These are phyloP conservation scores for Aspergillus alliaceus DNA, from an alignment of 2,329 filamentous ascomycete species.

Conservation along the genomic window DNA sequence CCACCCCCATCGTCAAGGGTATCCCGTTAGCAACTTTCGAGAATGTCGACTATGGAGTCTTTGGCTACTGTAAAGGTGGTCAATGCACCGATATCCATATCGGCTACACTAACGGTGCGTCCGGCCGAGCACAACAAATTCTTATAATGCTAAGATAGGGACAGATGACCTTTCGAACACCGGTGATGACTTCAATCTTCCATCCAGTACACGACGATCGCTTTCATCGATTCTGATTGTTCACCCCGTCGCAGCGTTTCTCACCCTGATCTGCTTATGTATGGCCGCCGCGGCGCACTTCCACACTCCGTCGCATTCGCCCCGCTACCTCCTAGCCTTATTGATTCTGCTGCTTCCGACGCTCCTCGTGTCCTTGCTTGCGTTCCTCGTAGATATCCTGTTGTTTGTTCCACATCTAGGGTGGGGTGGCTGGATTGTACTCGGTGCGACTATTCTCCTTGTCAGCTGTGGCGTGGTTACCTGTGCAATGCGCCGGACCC, in stretches of 20 bases:
- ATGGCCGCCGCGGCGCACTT: conserved; percentile 81
- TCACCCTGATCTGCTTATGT: conserved; percentile 80
- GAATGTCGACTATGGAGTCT: conserved; percentile 83
- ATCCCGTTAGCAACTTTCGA: conserved; percentile 80
- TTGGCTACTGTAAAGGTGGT: conserved; percentile 74
- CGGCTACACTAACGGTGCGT: conserved; percentile 81
- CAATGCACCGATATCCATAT: conserved; percentile 73
- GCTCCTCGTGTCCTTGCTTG: conserved; percentile 77
- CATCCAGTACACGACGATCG: conserved; percentile 64
- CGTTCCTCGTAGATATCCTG: conserved; percentile 90
- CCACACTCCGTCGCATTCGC: conserved; percentile 83
- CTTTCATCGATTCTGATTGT: conserved; percentile 90
- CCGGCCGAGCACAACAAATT: background rate
- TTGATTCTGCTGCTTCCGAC: conserved; percentile 86
- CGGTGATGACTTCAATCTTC: conserved; percentile 59
- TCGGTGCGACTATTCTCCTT: conserved; percentile 84
- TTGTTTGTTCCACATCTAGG: conserved; percentile 91
- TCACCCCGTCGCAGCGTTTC: conserved; percentile 83
- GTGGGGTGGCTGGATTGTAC: conserved; percentile 92
- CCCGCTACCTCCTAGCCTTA: conserved; percentile 79
- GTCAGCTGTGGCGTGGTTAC: conserved; percentile 79
- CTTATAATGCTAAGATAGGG: background rate
- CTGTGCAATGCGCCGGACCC: conserved; percentile 89
- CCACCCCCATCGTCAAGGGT: conserved; percentile 80
- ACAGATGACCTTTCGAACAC: conserved; percentile 40